A percentile compares a stretch with the other conserved stretches of the same genome.
phyloP scores from a whole-genome alignment of 228 moss, liverwort and hornwort species.

The Sphagnum magellanicum region DNA sequence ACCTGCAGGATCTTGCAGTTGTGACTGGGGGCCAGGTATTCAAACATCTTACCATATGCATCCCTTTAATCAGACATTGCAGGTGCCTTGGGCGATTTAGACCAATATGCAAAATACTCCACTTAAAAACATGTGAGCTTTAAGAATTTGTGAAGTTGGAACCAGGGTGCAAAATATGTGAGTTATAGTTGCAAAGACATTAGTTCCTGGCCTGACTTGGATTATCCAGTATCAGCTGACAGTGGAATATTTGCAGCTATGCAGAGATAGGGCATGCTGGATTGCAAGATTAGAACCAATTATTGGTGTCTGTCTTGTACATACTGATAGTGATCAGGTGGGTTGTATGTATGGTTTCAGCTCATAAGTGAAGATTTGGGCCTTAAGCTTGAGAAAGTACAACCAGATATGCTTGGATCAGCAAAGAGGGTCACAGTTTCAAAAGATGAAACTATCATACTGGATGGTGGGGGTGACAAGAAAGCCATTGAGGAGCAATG shows the following conservation, averaged over 20 bases:
- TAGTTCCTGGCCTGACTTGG: too few species aligned
- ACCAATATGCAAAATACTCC: neutral
- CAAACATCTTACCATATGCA: neutral
- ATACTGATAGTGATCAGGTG: neutral
- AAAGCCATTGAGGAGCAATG: conserved; percentile 73
- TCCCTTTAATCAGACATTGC: neutral
- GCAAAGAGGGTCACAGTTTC: conserved; percentile 94
- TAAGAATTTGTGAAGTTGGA: too few species aligned
- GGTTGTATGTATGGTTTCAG: conserved; percentile 28
- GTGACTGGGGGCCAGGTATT: conserved; percentile 88
- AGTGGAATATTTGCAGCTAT: too few species aligned
- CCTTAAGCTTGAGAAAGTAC: conserved; percentile 83
- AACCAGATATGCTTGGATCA: conserved; percentile 71
- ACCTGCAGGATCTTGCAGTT: conserved; percentile 85
- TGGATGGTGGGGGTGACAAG: conserved; percentile 87
- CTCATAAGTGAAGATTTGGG: conserved; percentile 92
- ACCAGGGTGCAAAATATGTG: too few species aligned
- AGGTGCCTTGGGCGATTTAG: neutral
- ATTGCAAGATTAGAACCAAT: too few species aligned
- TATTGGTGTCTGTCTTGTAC: too few species aligned
- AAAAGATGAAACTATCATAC: conserved; percentile 86
- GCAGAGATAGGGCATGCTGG: too few species aligned
- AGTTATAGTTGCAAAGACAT: too few species aligned
- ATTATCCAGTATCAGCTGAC: too few species aligned
- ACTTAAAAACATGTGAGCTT: neutral